Base-by-base conservation (phyloP, 192 early-diverging fungal genomes). In the Rhizophagus clarus region DNA sequence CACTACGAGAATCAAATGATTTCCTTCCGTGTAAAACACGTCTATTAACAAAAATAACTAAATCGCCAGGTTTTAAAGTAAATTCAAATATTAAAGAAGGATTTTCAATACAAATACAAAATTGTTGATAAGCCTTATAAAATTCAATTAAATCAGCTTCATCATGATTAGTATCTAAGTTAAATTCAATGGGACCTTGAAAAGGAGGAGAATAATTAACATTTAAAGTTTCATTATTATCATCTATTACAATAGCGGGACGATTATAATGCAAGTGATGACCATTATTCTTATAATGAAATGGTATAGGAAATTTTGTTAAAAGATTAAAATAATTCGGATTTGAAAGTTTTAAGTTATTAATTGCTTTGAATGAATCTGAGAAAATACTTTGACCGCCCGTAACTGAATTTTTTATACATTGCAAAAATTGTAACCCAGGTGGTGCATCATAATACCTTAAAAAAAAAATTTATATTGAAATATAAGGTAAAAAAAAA, bases 171-270 rank as follows among this genome's bases (percentile, higher is more conserved):
- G 26, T 11, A 31, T 10, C 61, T 11, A 68, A 69, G n/a, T 74
- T 61, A 8, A 82, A 11, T 51, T 86, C 85, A 47, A 94, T 74
- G 15, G 93, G 93, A 0, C 94, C 95, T 84, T 95, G 94, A 87
- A 96, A 96, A 32, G 94, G 95, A 29, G 95, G 95, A 0, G 93
- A 84, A 73, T 96, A 95, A 80, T 93, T 94, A 14, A 95, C 90
- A 29, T 82, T 90, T 71, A 84, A 80, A 20, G 84, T 76, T 73
- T 82, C 71, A 37, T 86, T 82, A 79, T 77, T 22, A 49, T 78
- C 64, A 42, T 88, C 86, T 1, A 82, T 80, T 1, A 85, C 86
- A 74, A 96, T 92, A 11, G 90, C 93, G 20, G 90, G 89, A 20
- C 92, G 89, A 45, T 88, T 89, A 75, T 89, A 93, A 72, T 92